phyloP scores from a whole-genome alignment of 129 eudicot species.

The Tanacetum coccineum region DNA sequence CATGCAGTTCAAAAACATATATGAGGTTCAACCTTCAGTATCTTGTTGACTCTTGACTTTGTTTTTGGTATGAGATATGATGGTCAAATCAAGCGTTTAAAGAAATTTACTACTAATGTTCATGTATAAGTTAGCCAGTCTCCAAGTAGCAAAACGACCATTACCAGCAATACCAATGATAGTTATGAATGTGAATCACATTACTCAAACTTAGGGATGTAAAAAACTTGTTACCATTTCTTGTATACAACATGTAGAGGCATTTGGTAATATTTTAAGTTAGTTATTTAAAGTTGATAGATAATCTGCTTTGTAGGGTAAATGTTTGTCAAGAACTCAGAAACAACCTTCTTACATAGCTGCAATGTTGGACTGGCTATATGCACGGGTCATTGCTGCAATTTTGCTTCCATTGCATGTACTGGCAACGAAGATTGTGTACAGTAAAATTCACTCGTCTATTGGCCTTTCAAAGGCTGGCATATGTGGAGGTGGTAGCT shows the following conservation, averaged over 20 bases:
- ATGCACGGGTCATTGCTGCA: constrained; percentile 68
- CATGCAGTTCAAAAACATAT: constrained; percentile 85
- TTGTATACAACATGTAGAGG: too few relatives aligned
- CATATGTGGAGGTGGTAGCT: constrained; percentile 93
- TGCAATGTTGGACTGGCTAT: constrained; percentile 60
- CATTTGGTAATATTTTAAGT: too few relatives aligned
- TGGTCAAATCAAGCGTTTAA: not conserved
- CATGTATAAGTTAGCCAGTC: not conserved
- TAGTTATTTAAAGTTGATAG: too few relatives aligned
- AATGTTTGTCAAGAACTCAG: constrained; percentile 50
- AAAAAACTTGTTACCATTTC: too few relatives aligned
- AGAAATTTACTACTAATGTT: not conserved
- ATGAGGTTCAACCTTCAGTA: constrained; percentile 54
- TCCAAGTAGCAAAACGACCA: too few relatives aligned
- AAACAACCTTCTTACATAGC: constrained; percentile 56
- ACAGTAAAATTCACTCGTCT: constrained; percentile 79
- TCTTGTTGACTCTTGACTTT: constrained; percentile 19
- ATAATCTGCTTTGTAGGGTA: constrained; percentile 53
- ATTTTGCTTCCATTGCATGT: constrained; percentile 75
- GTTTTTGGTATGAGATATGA: constrained; percentile 4
- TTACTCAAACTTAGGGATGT: not conserved
- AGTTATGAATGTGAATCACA: too few relatives aligned
- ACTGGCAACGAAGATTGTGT: constrained; percentile 74
- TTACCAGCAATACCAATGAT: too few relatives aligned
- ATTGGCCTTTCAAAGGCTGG: constrained; percentile 97